Evolutionary conservation across 2,329 filamentous ascomycete species (phyloP).

Genomic region (Acarospora socialis): DNA sequence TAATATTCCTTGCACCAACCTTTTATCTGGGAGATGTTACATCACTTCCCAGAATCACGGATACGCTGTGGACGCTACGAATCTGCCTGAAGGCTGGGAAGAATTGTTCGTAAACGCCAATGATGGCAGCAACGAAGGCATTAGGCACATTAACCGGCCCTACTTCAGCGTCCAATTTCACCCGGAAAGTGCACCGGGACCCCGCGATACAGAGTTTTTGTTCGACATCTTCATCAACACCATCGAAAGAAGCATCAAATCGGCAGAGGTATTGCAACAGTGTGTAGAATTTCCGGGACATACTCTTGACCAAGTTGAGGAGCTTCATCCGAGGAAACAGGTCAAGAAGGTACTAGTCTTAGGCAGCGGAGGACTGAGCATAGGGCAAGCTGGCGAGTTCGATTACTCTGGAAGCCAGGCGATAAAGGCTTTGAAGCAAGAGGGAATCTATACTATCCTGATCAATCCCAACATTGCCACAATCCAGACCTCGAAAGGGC

Average conservation of each 20-base stretch:
- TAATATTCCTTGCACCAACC: constrained; percentile 95
- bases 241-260: constrained; percentile 56
- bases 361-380: constrained; percentile 87
- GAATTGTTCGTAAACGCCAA: constrained; percentile 98
- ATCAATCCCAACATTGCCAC: constrained; percentile 99
- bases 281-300: constrained; percentile 83
- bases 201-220: constrained; percentile 86
- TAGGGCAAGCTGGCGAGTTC: constrained; percentile 95
- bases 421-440: constrained; percentile 95
- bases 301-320: constrained; percentile 62
- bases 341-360: constrained; percentile 93
- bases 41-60: constrained; percentile 99
- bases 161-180: constrained; percentile 99
- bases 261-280: constrained; percentile 50
- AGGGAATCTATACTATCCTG: constrained; percentile 92
- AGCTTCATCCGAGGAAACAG: constrained; percentile 61
- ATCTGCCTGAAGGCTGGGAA: constrained; percentile 65
- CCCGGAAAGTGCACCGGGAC: constrained; percentile 89
- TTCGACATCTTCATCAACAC: constrained; percentile 94
- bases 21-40: constrained; percentile 91
- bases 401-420: constrained; percentile 97
- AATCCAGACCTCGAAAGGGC: constrained; percentile 93
- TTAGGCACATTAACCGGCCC: constrained; percentile 69
- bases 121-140: constrained; percentile 95
- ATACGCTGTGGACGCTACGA: constrained; percentile 74